Conservation (phyloP, 148 eudicot genomes). For the Suaeda aralocaspica region DNA sequence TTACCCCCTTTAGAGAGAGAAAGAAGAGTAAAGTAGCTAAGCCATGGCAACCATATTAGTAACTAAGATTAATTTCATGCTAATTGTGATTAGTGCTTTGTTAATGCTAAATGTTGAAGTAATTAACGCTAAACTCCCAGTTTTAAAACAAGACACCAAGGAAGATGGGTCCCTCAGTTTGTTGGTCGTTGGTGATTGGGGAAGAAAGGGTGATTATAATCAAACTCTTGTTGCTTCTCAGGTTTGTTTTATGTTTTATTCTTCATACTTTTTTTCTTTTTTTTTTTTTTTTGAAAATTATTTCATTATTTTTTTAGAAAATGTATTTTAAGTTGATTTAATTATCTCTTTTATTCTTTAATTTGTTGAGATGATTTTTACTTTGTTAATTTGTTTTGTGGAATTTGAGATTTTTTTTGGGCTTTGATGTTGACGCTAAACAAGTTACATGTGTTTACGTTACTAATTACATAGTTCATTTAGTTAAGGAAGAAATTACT, state of each 20-base stretch:
- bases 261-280: not conserved
- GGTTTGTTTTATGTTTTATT: conserved; percentile 29
- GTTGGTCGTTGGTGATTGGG: conserved; percentile 84
- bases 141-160: conserved; percentile 39
- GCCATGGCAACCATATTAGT: not conserved
- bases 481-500: too few species aligned
- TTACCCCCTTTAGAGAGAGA: not conserved
- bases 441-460: too few species aligned
- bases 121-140: conserved; percentile 31
- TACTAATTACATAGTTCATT: too few species aligned
- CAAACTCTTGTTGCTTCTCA: conserved; percentile 68
- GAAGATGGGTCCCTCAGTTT: conserved; percentile 53
- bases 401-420: too few species aligned
- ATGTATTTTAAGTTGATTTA: too few species aligned
- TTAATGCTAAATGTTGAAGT: conserved; percentile 2
- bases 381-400: too few species aligned
- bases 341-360: too few species aligned
- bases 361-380: too few species aligned
- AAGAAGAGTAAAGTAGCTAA: not conserved
- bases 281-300: too few species aligned
- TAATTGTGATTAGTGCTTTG: not conserved
- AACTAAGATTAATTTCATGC: not conserved
- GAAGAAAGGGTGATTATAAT: conserved; percentile 57
- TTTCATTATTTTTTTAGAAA: too few species aligned
- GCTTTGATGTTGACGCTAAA: too few species aligned